These are phyloP conservation scores for Closterium sp. DNA, from an alignment of 139 green algal species.

Conservation along the genomic window DNA sequence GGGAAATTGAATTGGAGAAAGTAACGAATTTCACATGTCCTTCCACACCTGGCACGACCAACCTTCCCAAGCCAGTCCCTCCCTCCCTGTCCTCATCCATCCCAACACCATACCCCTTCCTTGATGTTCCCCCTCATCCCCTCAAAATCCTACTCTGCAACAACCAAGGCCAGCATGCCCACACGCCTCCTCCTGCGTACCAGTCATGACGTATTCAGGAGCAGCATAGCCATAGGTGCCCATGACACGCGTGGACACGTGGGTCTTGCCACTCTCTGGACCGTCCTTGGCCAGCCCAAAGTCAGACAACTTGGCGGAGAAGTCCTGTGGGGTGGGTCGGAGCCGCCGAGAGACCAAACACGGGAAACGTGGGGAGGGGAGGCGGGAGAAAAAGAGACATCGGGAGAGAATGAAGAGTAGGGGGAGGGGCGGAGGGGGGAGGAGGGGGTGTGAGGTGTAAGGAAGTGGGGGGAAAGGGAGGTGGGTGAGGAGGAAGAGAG, in stretches of 20 bases:
- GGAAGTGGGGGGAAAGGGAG: no score
- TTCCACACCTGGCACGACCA: background rate
- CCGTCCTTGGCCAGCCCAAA: conserved; percentile 61
- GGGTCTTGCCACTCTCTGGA: conserved; percentile 48
- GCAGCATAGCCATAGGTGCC: conserved; percentile 65
- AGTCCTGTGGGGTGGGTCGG: background rate
- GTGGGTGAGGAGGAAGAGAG: no score
- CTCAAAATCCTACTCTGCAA: background rate
- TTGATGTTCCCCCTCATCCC: no score
- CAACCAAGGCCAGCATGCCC: background rate
- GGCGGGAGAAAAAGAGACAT: no score
- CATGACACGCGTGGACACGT: conserved; percentile 54
- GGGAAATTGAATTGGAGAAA: no score
- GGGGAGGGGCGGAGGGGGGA: no score
- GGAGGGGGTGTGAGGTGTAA: no score
- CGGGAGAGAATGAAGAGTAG: no score
- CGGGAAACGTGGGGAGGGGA: no score
- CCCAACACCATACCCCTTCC: no score
- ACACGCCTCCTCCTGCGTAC: background rate
- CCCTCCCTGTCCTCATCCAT: no score
- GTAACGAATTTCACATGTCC: background rate
- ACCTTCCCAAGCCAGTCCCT: background rate
- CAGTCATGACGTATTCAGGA: conserved; percentile 59
- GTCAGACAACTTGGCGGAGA: conserved; percentile 53
- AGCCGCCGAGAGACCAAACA: no score